Evolutionary conservation across 2,329 filamentous ascomycete species (phyloP), one percentile per base, ranked within the genome.

Genomic region (Pseudonectria foliicola): DNA sequence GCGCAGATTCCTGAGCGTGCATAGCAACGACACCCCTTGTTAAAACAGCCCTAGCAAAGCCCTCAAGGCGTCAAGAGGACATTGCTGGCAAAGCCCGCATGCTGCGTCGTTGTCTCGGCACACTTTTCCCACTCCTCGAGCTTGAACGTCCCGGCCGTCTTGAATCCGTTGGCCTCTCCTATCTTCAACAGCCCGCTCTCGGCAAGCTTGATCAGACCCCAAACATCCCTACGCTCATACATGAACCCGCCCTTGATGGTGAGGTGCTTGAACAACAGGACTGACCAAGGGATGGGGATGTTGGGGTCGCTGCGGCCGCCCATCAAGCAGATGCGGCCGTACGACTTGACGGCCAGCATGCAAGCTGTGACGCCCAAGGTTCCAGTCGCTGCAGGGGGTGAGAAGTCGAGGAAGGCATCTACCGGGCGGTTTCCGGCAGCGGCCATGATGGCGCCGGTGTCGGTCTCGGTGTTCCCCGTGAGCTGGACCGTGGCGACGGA

Each of bases 331-430:
- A 46, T 43, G 6, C 44, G 46, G 2, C 46, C 48, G 11, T 54
- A 51, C 13, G 40, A 46, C n/a, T 54, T 51, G 13, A 70, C 40
- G 2, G 59, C 41, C 13, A 50, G 18, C 16, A 70, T 56, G 2
- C 55, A 59, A 8, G 58, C 55, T 32, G 52, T 56, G 27, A 69
- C 43, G 39, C 69, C 63, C 3, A 59, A 56, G 0, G 60, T 58
- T 10, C 57, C 52, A 3, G 47, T 49, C 5, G 61, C 60, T 10
- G 44, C 48, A 1, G 55, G 52, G 2, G 69, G 70, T 1, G 62
- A 61, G 24, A 71, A 56, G 40, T 75, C 70, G 33, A 73, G 49
- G 41, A 60, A 64, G 1, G 60, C 65, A 37, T 74, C 49, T 3
- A 64, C 54, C 1, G 61, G 61, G 27, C 49, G 55, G 4, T 26